Evolutionary conservation across 129 eudicot species (phyloP), one percentile per base, ranked within the genome.

Genomic region (Mikania micrantha): DNA sequence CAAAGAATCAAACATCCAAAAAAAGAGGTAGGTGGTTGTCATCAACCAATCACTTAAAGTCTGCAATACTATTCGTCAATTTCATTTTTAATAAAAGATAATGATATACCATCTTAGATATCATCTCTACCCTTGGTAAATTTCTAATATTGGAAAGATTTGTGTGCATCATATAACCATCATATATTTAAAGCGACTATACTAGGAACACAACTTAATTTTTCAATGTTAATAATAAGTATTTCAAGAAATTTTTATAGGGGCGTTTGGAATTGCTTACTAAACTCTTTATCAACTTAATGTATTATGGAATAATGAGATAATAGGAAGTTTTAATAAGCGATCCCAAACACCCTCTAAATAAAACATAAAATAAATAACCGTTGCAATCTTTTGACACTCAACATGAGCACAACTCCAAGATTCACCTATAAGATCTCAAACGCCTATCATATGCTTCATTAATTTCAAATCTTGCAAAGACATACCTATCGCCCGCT

Each of bases 401-500:
- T 52, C 25, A 11, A 49, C 25, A 7, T 19, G 13, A 49, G 19
- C 54, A 38, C 11, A 4, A 25, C 41, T 9, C 13, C 66, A 39
- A 57, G 45, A 70, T 40, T 39, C 40, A 0, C 10, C 25, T 19
- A 40, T 1, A 71, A 17, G 22, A 45, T 28, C 25, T 8, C 42
- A 47, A 27, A 45, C 25, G 31, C 29, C 47, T 31, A 20, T 60
- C 9, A 29, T 13, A 60, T 50, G 35, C 60, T 17, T 59, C 2
- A 20, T 13, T 9, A 24, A 22, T 35, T 45, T 47, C 28, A 12
- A 11, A 71, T 19, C 42, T 71, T 42, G 7, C 17, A 15, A 32
- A 31, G 49, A 56, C 71, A 49, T 84, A 90, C 97, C 95, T 83
- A 73, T 90, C 97, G 10, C 96, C 97, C 77, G 83, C 90, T 69